Conservation (phyloP, 2,329 filamentous ascomycete species). For the Exophiala calicioides region DNA sequence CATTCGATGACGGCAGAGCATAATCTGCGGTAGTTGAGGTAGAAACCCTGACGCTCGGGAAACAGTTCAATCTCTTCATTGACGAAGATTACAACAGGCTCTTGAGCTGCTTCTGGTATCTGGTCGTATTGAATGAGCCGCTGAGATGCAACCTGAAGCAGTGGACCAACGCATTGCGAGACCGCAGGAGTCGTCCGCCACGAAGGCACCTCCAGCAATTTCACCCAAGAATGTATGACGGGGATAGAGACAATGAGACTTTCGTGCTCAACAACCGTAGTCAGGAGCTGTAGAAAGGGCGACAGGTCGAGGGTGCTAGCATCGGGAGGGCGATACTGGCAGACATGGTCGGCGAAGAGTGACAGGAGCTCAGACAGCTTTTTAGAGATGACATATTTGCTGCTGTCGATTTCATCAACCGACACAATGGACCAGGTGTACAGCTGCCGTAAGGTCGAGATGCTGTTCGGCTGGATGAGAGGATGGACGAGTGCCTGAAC, state of each 20-base stretch:
- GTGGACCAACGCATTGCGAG: constrained; percentile 65
- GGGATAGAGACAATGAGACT: constrained; percentile 94
- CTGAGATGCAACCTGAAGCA: constrained; percentile 80
- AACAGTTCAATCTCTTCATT: constrained; percentile 93
- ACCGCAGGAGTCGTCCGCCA: constrained; percentile 66
- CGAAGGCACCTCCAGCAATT: constrained; percentile 70
- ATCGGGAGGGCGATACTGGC: constrained; percentile 70
- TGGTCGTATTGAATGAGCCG: constrained; percentile 85
- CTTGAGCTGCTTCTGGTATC: constrained; percentile 76
- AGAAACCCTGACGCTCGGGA: constrained; percentile 89
- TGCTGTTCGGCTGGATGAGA: constrained; percentile 72
- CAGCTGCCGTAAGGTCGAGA: constrained; percentile 70
- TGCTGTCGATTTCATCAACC: constrained; percentile 80
- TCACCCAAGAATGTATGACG: constrained; percentile 85
- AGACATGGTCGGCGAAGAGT: constrained; percentile 79
- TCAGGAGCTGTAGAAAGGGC: constrained; percentile 76
- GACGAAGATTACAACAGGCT: constrained; percentile 78
- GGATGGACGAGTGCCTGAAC: constrained; percentile 76
- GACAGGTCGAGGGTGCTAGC: constrained; percentile 67
- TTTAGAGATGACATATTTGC: constrained; percentile 89
- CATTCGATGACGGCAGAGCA: constrained; percentile 83
- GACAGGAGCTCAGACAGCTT: constrained; percentile 93
- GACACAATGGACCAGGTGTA: constrained; percentile 80
- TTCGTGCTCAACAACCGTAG: constrained; percentile 76
- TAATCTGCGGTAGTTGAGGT: constrained; percentile 93